Evolutionary conservation across 1,139 yeast species (phyloP).

Genomic region (Zygoascus sp.): DNA sequence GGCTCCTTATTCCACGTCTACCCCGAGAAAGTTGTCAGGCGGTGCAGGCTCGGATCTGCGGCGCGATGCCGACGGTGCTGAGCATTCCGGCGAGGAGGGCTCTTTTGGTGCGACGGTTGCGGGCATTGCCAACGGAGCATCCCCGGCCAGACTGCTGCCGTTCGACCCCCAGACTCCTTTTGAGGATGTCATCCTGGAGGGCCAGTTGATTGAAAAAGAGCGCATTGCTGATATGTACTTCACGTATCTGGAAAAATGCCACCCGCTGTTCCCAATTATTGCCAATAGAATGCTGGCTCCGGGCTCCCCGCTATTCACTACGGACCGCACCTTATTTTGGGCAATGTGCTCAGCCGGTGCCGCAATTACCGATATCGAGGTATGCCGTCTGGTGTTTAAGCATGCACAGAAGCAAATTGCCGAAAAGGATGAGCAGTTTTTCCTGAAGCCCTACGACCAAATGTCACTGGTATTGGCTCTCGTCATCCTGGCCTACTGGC

Average conservation of each 20-base stretch:
- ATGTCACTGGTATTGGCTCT: conserved; percentile 16
- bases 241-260: conserved; percentile 14
- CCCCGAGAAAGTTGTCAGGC: not conserved
- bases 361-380: conserved; percentile 15
- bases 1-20: not conserved
- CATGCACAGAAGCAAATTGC: conserved; percentile 14
- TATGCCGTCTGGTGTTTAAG: conserved; percentile 11
- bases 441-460: conserved; percentile 15
- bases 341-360: conserved; percentile 21
- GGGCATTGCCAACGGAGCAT: not conserved
- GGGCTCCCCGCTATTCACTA: conserved; percentile 13
- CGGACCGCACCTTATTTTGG: conserved; percentile 19
- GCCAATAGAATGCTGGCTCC: conserved; percentile 18
- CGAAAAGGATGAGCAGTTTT: conserved; percentile 10
- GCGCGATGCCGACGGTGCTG: not conserved
- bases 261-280: conserved; percentile 20
- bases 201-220: not conserved
- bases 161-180: conserved; percentile 6
- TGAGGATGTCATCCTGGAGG: conserved; percentile 6
- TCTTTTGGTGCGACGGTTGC: too few species aligned
- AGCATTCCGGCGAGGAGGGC: not conserved
- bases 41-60: not conserved
- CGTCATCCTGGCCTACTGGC: conserved; percentile 19
- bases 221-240: conserved; percentile 6
- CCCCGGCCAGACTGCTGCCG: conserved; percentile 8